Evolutionary conservation across 768 basidiomycete species (phyloP), one percentile per base, ranked within the genome.

Genomic region (Collybiopsis confluens): DNA sequence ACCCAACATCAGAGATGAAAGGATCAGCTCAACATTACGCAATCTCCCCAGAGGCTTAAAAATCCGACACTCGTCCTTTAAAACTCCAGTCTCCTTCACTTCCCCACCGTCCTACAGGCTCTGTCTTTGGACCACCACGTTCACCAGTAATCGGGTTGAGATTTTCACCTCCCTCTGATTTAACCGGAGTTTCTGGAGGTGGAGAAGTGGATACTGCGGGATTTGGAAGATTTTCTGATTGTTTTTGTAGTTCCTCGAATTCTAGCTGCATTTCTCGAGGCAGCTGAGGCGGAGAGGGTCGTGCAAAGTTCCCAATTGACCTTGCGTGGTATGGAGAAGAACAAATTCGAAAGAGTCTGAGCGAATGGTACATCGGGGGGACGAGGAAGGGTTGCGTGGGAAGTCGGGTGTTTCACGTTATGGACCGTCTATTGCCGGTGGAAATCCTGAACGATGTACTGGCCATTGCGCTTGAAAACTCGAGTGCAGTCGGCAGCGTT

Each of bases 51-150:
- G n/a, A n/a, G n/a, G 30, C 13, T 63, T 66, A 93, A 68, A 93
- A 93, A 72, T 93, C 92, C 18, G 90, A 89, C 24, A 91, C 91
- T 21, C 90, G 76, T 10, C 92, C 92, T 61, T 90, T 91, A 72
- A 86, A 90, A 60, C 90, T 94, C 92, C 92, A 95, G 63, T 94
- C 92, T 2, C 88, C 87, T 42, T 77, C 75, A 35, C 75, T 70
- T 53, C 47, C 72, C 82, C 83, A 86, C 47, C 71, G 77, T 33
- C 70, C 65, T 9, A 94, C 79, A 13, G 93, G 93, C 65, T 96
- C 93, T 27, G 73, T 77, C 73, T 94, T 95, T 20, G 93, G 93
- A 0, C 93, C 93, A 0, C 90, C 91, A 44, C 78, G 70, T 68
- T 96, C 93, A 11, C 93, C 93, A 2, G 93, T 96, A 2, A 59